A percentile compares a stretch with the other conserved stretches of the same genome.
Evolutionary conservation across 768 basidiomycete genomes (phyloP).

Genomic region (Filobasidium floriforme): DNA sequence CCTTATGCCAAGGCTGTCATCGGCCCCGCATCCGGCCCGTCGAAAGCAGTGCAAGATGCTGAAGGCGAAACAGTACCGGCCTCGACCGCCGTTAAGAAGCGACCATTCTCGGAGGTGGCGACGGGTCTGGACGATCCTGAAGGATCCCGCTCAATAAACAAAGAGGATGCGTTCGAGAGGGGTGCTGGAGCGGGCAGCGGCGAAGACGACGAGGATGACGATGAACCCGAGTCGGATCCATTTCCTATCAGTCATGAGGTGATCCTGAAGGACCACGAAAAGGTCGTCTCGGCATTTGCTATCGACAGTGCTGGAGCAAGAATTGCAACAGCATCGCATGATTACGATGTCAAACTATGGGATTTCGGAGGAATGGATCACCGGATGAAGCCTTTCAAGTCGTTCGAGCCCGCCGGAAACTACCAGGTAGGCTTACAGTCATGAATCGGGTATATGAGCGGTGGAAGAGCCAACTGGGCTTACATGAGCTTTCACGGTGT

Average conservation of each 20-base stretch:
- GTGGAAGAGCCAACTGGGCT: too few relatives aligned
- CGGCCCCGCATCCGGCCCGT: too few relatives aligned
- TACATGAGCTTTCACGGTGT: not conserved
- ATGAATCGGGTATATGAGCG: constrained; percentile 17
- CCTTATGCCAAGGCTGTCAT: too few relatives aligned
- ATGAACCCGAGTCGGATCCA: constrained; percentile 39
- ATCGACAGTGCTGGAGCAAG: constrained; percentile 92
- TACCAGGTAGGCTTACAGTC: constrained; percentile 57
- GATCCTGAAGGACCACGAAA: constrained; percentile 84
- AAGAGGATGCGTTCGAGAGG: not conserved
- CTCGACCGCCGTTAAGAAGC: not conserved
- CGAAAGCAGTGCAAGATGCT: not conserved
- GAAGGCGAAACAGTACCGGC: too few relatives aligned
- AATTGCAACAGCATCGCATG: constrained; percentile 82
- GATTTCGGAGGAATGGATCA: constrained; percentile 98
- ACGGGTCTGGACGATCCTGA: not conserved
- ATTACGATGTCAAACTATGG: constrained; percentile 98
- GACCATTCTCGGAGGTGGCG: constrained; percentile 11
- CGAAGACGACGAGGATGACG: constrained; percentile 29
- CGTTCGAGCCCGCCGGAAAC: constrained; percentile 87
- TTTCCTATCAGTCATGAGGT: constrained; percentile 90
- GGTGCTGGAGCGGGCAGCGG: constrained; percentile 25
- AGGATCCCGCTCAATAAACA: not conserved
- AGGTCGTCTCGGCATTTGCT: constrained; percentile 77
- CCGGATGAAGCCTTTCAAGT: constrained; percentile 84